Conservation (phyloP, 192 early-diverging fungal genomes). For the Pilaira anomala region DNA sequence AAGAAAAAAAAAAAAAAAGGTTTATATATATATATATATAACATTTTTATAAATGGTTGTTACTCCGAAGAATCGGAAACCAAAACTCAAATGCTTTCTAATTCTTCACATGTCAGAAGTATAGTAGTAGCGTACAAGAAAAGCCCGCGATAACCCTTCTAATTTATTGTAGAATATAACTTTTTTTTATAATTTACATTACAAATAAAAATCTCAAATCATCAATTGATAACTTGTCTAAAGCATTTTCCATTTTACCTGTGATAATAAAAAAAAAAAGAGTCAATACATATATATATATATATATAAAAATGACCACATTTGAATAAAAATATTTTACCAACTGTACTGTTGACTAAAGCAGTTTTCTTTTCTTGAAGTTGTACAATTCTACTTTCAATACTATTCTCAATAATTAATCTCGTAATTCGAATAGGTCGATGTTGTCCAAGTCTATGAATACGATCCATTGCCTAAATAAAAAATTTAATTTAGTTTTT, state of each 20-base stretch:
- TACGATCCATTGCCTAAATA: conserved; percentile 89
- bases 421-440: conserved; percentile 87
- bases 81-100: too few relatives aligned
- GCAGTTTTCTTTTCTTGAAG: conserved; percentile 93
- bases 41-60: too few relatives aligned
- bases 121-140: too few relatives aligned
- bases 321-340: conserved; percentile 36
- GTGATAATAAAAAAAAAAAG: neutral
- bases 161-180: too few relatives aligned
- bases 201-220: conserved; percentile 87
- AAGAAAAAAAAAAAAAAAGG: neutral
- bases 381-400: conserved; percentile 86
- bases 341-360: conserved; percentile 85
- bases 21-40: too few relatives aligned
- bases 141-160: too few relatives aligned
- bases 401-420: conserved; percentile 90
- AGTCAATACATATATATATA: neutral
- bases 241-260: conserved; percentile 60
- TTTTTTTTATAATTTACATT: conserved; percentile 50
- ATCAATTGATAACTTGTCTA: conserved; percentile 68
- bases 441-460: conserved; percentile 89
- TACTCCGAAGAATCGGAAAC: too few relatives aligned
- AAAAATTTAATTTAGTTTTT: neutral
- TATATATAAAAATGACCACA: neutral
- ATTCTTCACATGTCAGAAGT: too few relatives aligned